A percentile compares a stretch with the other conserved stretches of the same genome.
These are phyloP conservation scores for Thinopyrum elongatum DNA, from an alignment of 176 grass and related monocot species.

Conservation along the genomic window DNA sequence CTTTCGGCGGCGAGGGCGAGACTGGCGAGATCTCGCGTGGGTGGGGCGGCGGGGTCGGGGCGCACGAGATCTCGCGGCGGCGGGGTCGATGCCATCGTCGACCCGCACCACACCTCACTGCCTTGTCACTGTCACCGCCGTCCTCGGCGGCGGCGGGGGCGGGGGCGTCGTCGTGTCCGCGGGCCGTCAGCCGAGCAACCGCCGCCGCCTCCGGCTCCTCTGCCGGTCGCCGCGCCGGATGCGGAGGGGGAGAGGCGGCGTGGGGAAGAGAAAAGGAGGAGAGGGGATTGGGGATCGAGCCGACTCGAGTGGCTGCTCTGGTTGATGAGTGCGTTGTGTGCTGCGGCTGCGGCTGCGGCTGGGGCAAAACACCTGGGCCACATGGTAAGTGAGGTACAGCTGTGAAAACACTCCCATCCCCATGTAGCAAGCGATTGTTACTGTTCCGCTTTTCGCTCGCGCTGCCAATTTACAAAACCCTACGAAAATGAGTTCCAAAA, in stretches of 20 bases:
- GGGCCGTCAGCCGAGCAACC: not conserved
- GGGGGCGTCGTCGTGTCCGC: not conserved
- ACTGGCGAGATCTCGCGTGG: not conserved
- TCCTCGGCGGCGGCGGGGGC: not conserved
- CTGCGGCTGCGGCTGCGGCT: not conserved
- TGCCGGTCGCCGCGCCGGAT: not conserved
- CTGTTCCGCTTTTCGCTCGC: no score
- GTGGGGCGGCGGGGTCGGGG: not conserved
- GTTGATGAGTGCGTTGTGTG: conserved; percentile 2
- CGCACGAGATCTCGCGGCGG: conserved; percentile 9
- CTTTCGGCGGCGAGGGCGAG: conserved; percentile 8
- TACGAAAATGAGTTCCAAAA: not conserved
- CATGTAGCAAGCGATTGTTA: no score
- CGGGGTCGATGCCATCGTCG: conserved; percentile 12
- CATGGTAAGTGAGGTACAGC: conserved; percentile 20
- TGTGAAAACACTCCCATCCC: not conserved
- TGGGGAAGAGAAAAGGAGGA: not conserved
- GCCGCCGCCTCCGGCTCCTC: not conserved
- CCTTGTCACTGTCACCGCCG: not conserved
- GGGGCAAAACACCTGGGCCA: not conserved
- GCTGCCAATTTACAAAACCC: no score
- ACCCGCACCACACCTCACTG: not conserved
- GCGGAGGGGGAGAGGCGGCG: not conserved
- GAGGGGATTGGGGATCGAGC: conserved; percentile 6
- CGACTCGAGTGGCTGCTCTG: conserved; percentile 8